Evolutionary conservation across 2,329 filamentous ascomycete species (phyloP).

Genomic region (Epichloe uncinata): DNA sequence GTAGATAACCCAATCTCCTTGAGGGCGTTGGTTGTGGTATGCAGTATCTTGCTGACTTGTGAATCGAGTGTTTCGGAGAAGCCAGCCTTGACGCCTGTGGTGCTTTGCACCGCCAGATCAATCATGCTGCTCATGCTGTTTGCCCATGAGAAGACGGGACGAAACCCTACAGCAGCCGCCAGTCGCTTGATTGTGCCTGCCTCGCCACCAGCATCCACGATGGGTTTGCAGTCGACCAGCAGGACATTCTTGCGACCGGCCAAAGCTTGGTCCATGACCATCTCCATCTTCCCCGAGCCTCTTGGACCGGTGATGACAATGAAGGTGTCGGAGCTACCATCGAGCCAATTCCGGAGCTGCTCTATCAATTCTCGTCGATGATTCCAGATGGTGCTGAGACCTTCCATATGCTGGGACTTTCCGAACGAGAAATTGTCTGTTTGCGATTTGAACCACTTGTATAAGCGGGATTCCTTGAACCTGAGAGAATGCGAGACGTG

Average conservation of each 20-base stretch:
- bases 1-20: slow-evolving; percentile 61
- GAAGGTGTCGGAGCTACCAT: slow-evolving; percentile 82
- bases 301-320: slow-evolving; percentile 87
- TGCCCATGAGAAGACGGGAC: slow-evolving; percentile 91
- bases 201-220: slow-evolving; percentile 83
- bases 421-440: slow-evolving; percentile 52
- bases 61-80: slow-evolving; percentile 88
- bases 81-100: slow-evolving; percentile 85
- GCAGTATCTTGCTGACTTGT: slow-evolving; percentile 79
- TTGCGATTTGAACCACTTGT: slow-evolving; percentile 61
- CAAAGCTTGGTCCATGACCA: slow-evolving; percentile 75
- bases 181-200: slow-evolving; percentile 71
- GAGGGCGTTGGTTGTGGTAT: slow-evolving; percentile 67
- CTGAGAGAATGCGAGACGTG: slow-evolving; percentile 71
- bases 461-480: slow-evolving; percentile 57
- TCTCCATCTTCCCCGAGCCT: slow-evolving; percentile 79
- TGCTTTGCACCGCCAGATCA: slow-evolving; percentile 84
- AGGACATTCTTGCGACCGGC: slow-evolving; percentile 64
- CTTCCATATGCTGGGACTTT: slow-evolving; percentile 48
- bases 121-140: slow-evolving; percentile 88
- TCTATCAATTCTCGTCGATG: slow-evolving; percentile 73
- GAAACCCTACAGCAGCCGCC: slow-evolving; percentile 74
- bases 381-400: slow-evolving; percentile 73
- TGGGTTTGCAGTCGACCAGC: slow-evolving; percentile 82
- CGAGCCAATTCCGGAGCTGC: slow-evolving; percentile 71